phyloP scores from a whole-genome alignment of 23 red algal species.

The Agarophyton chilense region DNA sequence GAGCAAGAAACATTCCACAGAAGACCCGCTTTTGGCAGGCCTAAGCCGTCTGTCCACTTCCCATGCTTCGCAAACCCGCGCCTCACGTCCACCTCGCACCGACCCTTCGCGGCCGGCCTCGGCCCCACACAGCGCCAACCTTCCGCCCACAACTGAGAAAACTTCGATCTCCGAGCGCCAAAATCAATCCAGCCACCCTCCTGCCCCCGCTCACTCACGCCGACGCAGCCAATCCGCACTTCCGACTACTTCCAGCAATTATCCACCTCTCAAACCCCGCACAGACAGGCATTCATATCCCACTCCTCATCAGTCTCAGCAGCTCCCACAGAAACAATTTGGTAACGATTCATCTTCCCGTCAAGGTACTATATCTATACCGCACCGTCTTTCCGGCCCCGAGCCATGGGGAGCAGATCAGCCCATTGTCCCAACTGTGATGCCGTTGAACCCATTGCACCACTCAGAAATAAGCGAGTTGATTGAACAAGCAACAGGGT shows the following conservation, averaged over 20 bases:
- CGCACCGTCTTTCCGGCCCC: background rate
- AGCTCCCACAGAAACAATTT: background rate
- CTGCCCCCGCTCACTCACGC: background rate
- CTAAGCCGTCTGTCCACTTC: constrained; percentile 8
- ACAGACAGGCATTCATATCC: too few relatives aligned
- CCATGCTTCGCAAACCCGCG: background rate
- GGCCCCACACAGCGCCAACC: background rate
- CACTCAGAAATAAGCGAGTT: constrained; percentile 33
- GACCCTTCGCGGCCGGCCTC: background rate
- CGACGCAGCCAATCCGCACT: background rate
- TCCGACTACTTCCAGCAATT: background rate
- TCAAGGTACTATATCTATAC: background rate
- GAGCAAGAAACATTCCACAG: background rate
- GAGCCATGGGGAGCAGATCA: background rate
- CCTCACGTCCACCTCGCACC: background rate
- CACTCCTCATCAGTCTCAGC: background rate
- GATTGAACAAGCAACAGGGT: constrained; percentile 39
- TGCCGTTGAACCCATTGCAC: constrained; percentile 1
- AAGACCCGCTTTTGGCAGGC: constrained; percentile 11
- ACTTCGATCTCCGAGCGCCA: background rate
- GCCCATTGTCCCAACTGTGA: background rate
- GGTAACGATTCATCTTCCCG: background rate
- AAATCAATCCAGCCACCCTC: background rate
- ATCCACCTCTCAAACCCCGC: background rate
- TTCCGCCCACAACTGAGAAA: too few relatives aligned